phyloP scores from a whole-genome alignment of 179 eudicot genomes.

The Beta corolliflora region DNA sequence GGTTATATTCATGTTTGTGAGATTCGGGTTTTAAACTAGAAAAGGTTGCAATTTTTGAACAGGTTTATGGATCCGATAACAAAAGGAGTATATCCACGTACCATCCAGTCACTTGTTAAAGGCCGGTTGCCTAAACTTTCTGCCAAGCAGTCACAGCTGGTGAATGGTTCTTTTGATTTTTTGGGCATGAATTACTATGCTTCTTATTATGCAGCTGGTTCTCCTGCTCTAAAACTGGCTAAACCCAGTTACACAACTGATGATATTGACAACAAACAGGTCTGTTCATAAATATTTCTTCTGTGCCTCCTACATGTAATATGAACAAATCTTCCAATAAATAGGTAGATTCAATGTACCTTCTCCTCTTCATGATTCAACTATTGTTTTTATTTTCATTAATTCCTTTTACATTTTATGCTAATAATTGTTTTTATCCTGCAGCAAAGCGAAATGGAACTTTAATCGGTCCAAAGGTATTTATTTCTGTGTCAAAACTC shows the following conservation, averaged over 20 bases:
- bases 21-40: neutral
- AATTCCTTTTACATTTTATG: no score
- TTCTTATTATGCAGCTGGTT: constrained; percentile 40
- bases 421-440: no score
- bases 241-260: constrained; percentile 41
- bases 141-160: constrained; percentile 31
- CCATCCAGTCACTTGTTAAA: constrained; percentile 36
- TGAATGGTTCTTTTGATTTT: constrained; percentile 60
- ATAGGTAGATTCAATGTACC: no score
- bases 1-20: no score
- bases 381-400: no score
- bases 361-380: no score
- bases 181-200: constrained; percentile 62
- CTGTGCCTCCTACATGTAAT: neutral
- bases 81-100: constrained; percentile 52
- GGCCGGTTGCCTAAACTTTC: constrained; percentile 47
- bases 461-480: constrained; percentile 44
- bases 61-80: constrained; percentile 58
- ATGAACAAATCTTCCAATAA: neutral
- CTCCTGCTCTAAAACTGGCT: constrained; percentile 22
- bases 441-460: constrained; percentile 42
- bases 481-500: no score
- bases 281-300: no score
- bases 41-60: constrained; percentile 12
- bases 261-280: constrained; percentile 34